These are phyloP conservation scores for Suillus placidus DNA, from an alignment of 768 basidiomycete genomes.

Conservation along the genomic window DNA sequence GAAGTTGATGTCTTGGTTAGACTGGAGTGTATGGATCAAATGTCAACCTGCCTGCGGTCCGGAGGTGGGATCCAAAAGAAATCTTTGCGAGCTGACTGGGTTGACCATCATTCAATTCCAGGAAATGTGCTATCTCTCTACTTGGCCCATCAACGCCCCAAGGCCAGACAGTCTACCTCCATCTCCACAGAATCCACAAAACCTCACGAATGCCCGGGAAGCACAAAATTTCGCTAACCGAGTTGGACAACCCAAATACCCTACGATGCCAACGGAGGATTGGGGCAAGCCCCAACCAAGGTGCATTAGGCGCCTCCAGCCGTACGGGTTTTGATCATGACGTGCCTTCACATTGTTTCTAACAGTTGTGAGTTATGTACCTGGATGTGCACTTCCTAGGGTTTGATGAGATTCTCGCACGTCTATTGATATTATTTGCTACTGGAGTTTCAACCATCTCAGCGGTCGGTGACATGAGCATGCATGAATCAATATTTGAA, in stretches of 20 bases:
- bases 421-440: too few relatives aligned
- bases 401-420: neutral
- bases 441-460: too few relatives aligned
- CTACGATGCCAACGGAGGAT: constrained; percentile 8
- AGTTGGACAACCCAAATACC: neutral
- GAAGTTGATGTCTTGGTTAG: constrained; percentile 23
- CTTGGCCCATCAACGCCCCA: constrained; percentile 20
- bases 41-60: constrained; percentile 20
- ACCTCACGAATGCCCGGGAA: neutral
- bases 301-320: constrained; percentile 18
- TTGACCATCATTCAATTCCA: constrained; percentile 1
- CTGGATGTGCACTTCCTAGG: neutral
- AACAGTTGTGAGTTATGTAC: neutral
- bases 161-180: neutral
- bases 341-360: neutral
- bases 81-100: neutral
- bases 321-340: constrained; percentile 11
- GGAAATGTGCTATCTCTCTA: constrained; percentile 32
- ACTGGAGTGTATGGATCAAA: constrained; percentile 27
- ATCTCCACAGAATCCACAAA: neutral
- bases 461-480: too few relatives aligned
- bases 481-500: too few relatives aligned
- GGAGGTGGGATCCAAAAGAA: constrained; percentile 6
- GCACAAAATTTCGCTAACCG: neutral
- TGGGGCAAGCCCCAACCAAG: constrained; percentile 28